Evolutionary conservation across 1,139 yeast genomes (phyloP), one percentile per base, ranked within the genome.

Genomic region (Taphrina wiesneri): DNA sequence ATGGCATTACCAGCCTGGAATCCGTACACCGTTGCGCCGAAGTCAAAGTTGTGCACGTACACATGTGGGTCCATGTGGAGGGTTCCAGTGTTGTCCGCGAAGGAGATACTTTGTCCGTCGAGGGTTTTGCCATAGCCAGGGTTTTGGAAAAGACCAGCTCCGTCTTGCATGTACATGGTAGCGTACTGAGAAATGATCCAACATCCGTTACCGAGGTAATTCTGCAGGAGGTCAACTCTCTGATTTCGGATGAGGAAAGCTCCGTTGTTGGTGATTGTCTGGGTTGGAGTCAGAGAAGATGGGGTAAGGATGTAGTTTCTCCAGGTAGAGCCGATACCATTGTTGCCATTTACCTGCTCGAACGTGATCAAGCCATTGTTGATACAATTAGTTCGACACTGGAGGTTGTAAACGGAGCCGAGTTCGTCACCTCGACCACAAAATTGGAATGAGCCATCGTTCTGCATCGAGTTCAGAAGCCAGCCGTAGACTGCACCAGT

Each of bases 171-270:
- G 30, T 43, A 43, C 53, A 56, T 43, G 53, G 23, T 34, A 23
- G 62, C 43, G 21, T 45, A 21, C 41, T 45, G 15, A 9, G 52
- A 53, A 23, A 56, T 32, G 36, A 56, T 56, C 53, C 52, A 56
- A 46, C 62, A 56, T 19, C 62, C 62, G 30, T 26, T 46, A 17
- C 62, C 62, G 32, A 56, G 62, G 26, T 34, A 56, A 32, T 56
- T 56, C 9, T 56, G 62, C 52, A 43, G 19, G 32, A 56, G 28
- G 7, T 56, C 62, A 7, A 56, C 52, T 21, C 53, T 11, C 32
- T 41, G 45, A 45, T 28, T 23, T 21, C 62, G 39, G 11, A 56
- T 43, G 13, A 56, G 53, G 62, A 56, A 45, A 0, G 52, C 62
- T 15, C 62, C 62, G 32, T 56, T 56, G 53, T 56, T 28, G 46